Percentiles rank a stretch among this genome's conserved stretches.
Conservation (phyloP, 1,284 basidiomycete genomes). For the Cryptococcus amylolentus region DNA sequence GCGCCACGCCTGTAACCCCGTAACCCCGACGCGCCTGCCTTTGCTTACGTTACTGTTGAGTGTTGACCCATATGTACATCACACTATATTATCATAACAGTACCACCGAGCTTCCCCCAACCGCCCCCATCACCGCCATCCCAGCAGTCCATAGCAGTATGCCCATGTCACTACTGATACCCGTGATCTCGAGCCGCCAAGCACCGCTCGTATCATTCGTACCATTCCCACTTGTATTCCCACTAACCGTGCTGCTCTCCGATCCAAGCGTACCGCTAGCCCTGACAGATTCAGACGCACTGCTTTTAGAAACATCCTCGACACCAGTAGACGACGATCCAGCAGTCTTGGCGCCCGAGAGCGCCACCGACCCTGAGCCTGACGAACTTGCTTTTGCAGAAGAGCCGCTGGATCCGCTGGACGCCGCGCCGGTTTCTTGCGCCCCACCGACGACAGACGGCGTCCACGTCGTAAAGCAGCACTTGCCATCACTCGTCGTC, state of each 20-base stretch:
- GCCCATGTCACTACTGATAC: not conserved
- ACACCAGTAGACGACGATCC: not conserved
- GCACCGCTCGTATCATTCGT: conserved; percentile 6
- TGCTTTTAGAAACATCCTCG: not conserved
- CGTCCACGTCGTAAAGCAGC: conserved; percentile 38
- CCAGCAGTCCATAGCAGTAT: not conserved
- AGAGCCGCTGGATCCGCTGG: not conserved
- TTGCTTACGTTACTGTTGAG: not conserved
- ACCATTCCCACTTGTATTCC: conserved; percentile 5
- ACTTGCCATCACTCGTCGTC: conserved; percentile 27
- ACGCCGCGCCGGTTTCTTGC: not conserved
- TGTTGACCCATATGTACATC: not conserved
- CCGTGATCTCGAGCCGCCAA: conserved; percentile 1
- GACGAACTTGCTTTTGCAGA: not conserved
- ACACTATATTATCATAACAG: not conserved
- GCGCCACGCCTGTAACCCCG: not conserved
- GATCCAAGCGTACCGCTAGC: not conserved
- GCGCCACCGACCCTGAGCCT: not conserved
- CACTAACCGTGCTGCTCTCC: not conserved
- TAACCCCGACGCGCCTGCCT: not conserved
- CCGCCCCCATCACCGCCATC: not conserved
- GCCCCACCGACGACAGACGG: conserved; percentile 22
- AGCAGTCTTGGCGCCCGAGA: conserved; percentile 6
- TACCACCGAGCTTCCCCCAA: conserved; percentile 1
- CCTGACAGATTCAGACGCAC: not conserved